A percentile compares a stretch with the other conserved stretches of the same genome.
Evolutionary conservation across 2,329 filamentous ascomycete genomes (phyloP).

Genomic region (Passalora sequoiae): DNA sequence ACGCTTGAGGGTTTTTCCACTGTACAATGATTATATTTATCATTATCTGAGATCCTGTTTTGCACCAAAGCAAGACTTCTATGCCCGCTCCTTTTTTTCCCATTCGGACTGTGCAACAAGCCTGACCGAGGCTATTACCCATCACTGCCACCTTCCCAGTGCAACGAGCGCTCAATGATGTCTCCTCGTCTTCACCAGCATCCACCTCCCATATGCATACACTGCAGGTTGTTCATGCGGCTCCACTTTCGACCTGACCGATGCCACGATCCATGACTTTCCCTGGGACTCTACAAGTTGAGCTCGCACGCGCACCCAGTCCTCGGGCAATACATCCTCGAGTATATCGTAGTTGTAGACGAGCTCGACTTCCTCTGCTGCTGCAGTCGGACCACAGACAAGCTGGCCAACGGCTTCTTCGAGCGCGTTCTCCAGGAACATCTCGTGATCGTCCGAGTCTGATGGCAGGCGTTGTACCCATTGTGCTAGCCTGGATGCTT

Average conservation of each 20-base stretch:
- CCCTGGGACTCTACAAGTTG: conserved; percentile 6
- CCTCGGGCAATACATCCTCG: conserved; percentile 6
- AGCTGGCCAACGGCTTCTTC: conserved; percentile 17
- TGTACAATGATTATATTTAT: too few species aligned
- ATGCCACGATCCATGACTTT: conserved; percentile 15
- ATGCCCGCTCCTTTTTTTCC: too few species aligned
- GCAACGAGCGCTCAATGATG: too few species aligned
- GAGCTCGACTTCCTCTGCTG: conserved; percentile 17
- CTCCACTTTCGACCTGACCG: conserved; percentile 7
- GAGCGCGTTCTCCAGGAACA: conserved; percentile 14
- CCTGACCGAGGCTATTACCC: too few species aligned
- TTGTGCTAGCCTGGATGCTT: conserved; percentile 8
- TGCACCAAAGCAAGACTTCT: too few species aligned
- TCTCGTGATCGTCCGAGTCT: conserved; percentile 8
- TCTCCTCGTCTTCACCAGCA: conserved; percentile 11
- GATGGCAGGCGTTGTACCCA: conserved; percentile 15
- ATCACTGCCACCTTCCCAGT: too few species aligned
- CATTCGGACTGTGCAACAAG: too few species aligned
- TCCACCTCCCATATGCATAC: conserved; percentile 15
- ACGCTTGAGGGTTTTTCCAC: too few species aligned
- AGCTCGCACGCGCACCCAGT: conserved; percentile 9
- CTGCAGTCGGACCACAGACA: conserved; percentile 9
- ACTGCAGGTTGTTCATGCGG: conserved; percentile 1
- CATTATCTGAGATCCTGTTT: too few species aligned
- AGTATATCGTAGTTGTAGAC: conserved; percentile 15